phyloP scores from a whole-genome alignment of 2,329 filamentous ascomycete genomes.

The Trichoderma pleuroti region DNA sequence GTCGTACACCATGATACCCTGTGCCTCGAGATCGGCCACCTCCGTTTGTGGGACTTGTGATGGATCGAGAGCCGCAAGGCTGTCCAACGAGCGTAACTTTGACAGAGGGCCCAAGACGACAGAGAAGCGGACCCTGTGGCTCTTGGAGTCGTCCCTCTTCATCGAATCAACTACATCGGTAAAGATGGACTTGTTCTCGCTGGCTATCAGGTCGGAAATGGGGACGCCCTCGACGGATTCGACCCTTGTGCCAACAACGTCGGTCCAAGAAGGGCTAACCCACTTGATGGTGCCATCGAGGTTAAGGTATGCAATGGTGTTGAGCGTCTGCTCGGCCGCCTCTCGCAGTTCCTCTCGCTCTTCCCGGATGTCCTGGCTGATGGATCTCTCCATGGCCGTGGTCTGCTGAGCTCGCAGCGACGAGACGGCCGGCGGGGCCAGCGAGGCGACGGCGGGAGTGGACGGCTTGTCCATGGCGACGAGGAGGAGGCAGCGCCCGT shows the following conservation, averaged over 20 bases:
- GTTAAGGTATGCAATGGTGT: slow-evolving; percentile 91
- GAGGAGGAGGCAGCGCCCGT: background rate
- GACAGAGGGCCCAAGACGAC: slow-evolving; percentile 67
- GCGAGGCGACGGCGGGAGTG: slow-evolving; percentile 26
- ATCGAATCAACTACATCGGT: slow-evolving; percentile 81
- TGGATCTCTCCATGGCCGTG: slow-evolving; percentile 58
- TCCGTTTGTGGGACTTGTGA: slow-evolving; percentile 36
- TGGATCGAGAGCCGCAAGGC: slow-evolving; percentile 37
- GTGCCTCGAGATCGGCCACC: slow-evolving; percentile 79
- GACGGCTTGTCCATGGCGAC: slow-evolving; percentile 45
- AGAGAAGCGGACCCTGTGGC: slow-evolving; percentile 81
- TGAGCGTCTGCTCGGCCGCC: slow-evolving; percentile 92
- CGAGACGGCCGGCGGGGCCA: slow-evolving; percentile 53
- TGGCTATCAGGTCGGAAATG: slow-evolving; percentile 75
- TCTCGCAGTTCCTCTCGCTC: slow-evolving; percentile 92
- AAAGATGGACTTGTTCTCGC: slow-evolving; percentile 76
- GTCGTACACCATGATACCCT: slow-evolving; percentile 98
- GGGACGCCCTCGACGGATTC: slow-evolving; percentile 70
- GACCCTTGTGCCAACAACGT: slow-evolving; percentile 79
- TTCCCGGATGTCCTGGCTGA: slow-evolving; percentile 87
- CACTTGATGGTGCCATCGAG: slow-evolving; percentile 88
- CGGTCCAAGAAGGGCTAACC: slow-evolving; percentile 94
- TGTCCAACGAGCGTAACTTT: slow-evolving; percentile 52
- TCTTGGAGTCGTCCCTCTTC: slow-evolving; percentile 88
- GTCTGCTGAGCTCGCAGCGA: slow-evolving; percentile 49